These are phyloP conservation scores for Aspergillus egyptiacus DNA, from an alignment of 495 filamentous ascomycete genomes.

Conservation along the genomic window DNA sequence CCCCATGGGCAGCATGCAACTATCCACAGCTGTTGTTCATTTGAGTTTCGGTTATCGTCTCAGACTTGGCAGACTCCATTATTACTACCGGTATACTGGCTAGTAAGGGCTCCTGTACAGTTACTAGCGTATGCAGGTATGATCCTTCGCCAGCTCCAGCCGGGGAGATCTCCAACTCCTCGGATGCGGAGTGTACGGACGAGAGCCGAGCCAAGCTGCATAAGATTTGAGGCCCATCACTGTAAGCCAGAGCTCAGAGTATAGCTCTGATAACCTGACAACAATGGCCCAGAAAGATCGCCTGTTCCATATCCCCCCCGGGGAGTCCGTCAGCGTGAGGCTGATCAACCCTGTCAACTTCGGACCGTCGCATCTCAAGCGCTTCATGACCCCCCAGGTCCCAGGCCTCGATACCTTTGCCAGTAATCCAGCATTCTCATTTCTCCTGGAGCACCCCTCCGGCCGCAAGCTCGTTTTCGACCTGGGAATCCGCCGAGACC, in stretches of 20 bases:
- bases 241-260: neutral
- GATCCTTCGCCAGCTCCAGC: no score
- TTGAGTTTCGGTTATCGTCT: conserved; percentile 3
- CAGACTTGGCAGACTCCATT: neutral
- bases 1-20: neutral
- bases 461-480: conserved; percentile 1
- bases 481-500: conserved; percentile 11
- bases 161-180: no score
- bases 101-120: neutral
- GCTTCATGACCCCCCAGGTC: conserved; percentile 20
- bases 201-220: neutral
- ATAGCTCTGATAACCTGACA: neutral
- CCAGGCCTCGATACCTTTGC: conserved; percentile 17
- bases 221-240: neutral
- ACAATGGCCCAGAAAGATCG: neutral
- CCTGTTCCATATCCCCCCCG: conserved; percentile 36
- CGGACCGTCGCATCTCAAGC: conserved; percentile 17
- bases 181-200: neutral
- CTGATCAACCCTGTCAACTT: conserved; percentile 21
- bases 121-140: neutral
- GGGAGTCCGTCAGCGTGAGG: conserved; percentile 15
- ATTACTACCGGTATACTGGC: neutral
- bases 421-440: conserved; percentile 14
- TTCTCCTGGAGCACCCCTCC: neutral
- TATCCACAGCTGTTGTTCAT: conserved; percentile 3